Percentiles rank a stretch among this genome's conserved stretches.
Evolutionary conservation across 352 stramenopile species (phyloP).

Genomic region (Thalassiosira sp.): DNA sequence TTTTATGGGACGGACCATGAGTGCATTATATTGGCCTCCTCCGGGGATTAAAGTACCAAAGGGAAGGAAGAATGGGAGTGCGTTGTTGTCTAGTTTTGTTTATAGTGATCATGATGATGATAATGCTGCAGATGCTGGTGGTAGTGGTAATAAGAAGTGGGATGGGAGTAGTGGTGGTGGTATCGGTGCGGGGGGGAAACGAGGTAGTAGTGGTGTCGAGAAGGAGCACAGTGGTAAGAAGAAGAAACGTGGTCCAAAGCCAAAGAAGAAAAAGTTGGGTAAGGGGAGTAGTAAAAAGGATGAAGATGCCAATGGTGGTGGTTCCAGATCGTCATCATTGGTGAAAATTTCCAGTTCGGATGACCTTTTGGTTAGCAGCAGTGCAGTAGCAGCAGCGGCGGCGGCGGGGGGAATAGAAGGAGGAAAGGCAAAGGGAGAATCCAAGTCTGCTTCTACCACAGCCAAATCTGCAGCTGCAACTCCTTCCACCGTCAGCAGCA

Average conservation of each 20-base stretch:
- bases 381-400: background rate
- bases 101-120: background rate
- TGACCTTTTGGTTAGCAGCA: background rate
- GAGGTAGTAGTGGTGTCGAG: background rate
- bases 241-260: background rate
- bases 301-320: background rate
- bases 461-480: background rate
- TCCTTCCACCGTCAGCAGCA: background rate
- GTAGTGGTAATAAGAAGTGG: too few species aligned
- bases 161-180: background rate
- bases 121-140: too few species aligned
- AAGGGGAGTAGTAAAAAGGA: background rate
- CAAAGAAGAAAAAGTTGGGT: background rate
- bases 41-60: background rate
- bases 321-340: background rate
- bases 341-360: background rate
- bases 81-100: background rate
- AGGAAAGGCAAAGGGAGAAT: conserved; percentile 5
- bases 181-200: background rate
- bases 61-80: background rate
- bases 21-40: conserved; percentile 57
- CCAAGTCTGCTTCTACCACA: background rate
- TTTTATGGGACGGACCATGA: conserved; percentile 57
- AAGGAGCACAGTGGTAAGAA: background rate
- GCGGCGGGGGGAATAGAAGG: background rate